Evolutionary conservation across 495 filamentous ascomycete genomes (phyloP), one percentile per base, ranked within the genome.

Genomic region (Pseudotulostoma volvatum): DNA sequence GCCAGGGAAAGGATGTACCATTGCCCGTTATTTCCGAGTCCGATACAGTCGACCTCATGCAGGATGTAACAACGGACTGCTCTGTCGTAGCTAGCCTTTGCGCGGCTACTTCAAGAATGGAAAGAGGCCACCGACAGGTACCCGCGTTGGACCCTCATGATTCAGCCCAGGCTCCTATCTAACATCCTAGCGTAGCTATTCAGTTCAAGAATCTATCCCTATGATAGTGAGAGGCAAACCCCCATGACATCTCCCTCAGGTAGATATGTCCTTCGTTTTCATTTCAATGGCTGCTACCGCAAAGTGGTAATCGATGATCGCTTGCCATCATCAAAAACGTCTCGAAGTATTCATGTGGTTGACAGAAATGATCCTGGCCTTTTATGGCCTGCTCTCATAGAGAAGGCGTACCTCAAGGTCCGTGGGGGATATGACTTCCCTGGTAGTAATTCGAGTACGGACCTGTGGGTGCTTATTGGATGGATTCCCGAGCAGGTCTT

Each of bases 401-500:
- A 99, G 56, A 99, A 99, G 51, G 90, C 90, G 2, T 99, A 96
- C 44, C 62, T 99, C n/a, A 99, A 96, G 60, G 71, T 96, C 5
- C 73, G 85, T 15, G 92, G 92, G 21, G 92, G 90, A 21, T 99
- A 99, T 55, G 84, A 96, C 45, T 96, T 99, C 46, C 90, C 90
- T 1, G 90, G 90, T n/a, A 95, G 88, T 48, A 95, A 99, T 52
- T 95, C 87, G 2, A 86, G 82, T 1, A 94, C 87, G 4, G 90
- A 99, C 53, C 59, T 99, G 2, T 83, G 83, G 64, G 76, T 87
- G 9, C 55, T 99, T 35, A 92, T 81, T 1, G 87, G 88, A 19
- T 99, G 90, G 90, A 84, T 99, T 40, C 90, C 90, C 0, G 87
- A 99, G 55, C 90, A 99, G 49, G 59, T 96, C 2, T 93, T 92